Evolutionary conservation across 2,329 filamentous ascomycete species (phyloP).

Genomic region (Diaporthe citrichinensis): DNA sequence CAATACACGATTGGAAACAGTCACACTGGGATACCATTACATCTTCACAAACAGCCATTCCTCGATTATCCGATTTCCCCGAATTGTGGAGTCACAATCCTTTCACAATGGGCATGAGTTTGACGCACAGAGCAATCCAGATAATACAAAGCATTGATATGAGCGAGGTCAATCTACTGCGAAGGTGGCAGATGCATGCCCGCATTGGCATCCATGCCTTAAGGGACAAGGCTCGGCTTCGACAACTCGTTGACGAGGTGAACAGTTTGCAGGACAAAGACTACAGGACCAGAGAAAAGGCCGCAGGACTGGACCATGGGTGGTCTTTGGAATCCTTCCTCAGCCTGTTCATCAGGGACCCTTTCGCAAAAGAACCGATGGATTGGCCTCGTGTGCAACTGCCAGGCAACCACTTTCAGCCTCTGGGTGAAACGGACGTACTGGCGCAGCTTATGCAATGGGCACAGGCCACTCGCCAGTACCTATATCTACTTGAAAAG

Average conservation of each 20-base stretch:
- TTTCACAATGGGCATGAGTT: neutral
- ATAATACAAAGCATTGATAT: neutral
- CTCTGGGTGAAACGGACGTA: neutral
- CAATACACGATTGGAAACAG: too few relatives aligned
- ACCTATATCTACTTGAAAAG: too few relatives aligned
- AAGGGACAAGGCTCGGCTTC: neutral
- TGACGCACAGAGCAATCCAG: neutral
- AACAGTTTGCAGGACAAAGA: rapidly evolving
- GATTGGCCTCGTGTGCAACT: neutral
- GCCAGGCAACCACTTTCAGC: neutral
- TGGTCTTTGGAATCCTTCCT: neutral
- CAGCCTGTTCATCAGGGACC: neutral
- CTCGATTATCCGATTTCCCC: neutral
- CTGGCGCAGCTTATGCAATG: neutral
- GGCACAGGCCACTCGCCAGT: neutral
- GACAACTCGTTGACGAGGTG: neutral
- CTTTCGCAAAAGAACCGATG: too few relatives aligned
- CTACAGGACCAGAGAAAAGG: neutral
- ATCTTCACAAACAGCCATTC: too few relatives aligned
- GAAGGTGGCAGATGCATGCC: neutral
- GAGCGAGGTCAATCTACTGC: neutral
- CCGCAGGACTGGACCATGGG: neutral
- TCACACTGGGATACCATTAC: too few relatives aligned
- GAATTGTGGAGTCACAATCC: neutral
- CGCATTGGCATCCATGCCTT: neutral